Base-by-base conservation (phyloP, 768 basidiomycete species). In the Rhodosporidiobolus sp. region DNA sequence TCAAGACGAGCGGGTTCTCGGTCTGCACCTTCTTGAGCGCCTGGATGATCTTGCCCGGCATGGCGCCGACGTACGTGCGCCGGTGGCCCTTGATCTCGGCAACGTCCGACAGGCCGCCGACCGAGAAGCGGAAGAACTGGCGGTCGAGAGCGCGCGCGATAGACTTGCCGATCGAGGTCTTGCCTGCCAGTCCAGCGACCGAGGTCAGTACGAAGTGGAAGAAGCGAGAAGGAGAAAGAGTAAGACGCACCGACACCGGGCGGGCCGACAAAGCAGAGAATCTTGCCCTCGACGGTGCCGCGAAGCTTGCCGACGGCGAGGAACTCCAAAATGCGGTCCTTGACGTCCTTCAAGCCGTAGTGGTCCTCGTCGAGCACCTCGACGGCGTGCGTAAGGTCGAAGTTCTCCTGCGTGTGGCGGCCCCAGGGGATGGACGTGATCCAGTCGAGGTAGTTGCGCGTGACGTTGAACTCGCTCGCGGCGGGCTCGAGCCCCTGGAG, bases 51-150 rank as follows among this genome's bases (percentile, higher is more conserved):
- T 79, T 74, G 12, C 82, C 82, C 35, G 82, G 82, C 66, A 82
- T 79, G 7, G 82, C 81, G 12, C 82, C 81, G 46, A 83, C 92
- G 78, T 96, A 96, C n/a, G 95, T 99, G 80, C 96, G 84, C 78
- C 96, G 83, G 79, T 99, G 96, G 1, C 96, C 96, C 83, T 98
- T 98, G 79, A 99, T 97, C 85, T 98, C 96, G 66, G 96, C 96
- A 1, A 98, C 94, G 80, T 99, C 96, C 58, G 92, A 92, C 79
- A 99, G 82, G 22, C 96, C 95, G 74, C 96, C 95, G 8, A 98
- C 95, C 16, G 90, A 92, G 83, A 99, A 96, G 59, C 94, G 86
- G 87, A 94, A 98, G 83, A 98, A 98, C 80, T 92, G 89, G 70
- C 95, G 83, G 35, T 89, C 88, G 32, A 99, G 84, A 7, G 95